phyloP scores from a whole-genome alignment of 2,329 filamentous ascomycete species.

The Colletotrichum sp. region DNA sequence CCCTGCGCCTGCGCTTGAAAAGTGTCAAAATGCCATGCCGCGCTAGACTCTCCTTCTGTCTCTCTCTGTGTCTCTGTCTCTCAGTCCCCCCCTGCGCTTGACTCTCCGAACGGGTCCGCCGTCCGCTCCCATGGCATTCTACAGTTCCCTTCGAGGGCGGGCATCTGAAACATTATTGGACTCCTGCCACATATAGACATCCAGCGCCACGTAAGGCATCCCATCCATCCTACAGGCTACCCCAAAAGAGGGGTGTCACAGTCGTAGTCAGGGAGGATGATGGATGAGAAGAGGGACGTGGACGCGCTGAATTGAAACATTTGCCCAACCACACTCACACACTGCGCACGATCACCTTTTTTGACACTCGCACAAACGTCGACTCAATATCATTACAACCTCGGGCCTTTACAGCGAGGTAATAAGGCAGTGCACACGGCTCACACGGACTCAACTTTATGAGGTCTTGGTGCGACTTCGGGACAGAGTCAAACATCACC shows the following conservation, averaged over 20 bases:
- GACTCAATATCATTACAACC: neutral
- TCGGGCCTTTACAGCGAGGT: neutral
- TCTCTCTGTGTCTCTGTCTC: neutral
- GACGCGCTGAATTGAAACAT: constrained; percentile 16
- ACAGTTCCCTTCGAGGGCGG: neutral
- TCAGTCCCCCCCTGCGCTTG: neutral
- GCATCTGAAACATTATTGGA: neutral
- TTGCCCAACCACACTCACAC: constrained; percentile 8
- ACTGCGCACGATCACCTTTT: neutral
- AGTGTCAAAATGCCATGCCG: neutral
- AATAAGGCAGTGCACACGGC: neutral
- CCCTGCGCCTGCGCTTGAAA: neutral
- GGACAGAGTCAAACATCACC: neutral
- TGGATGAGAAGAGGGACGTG: neutral
- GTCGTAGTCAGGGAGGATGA: neutral
- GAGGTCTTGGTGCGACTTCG: neutral
- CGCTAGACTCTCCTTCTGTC: neutral
- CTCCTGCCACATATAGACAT: neutral
- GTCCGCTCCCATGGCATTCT: neutral
- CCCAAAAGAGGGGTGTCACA: neutral
- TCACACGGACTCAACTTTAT: neutral
- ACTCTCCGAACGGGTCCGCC: neutral
- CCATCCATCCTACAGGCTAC: neutral
- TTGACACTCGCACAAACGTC: neutral
- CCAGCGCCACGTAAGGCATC: neutral